Base-by-base conservation (phyloP, 257 asterid species). In the Plectranthus barbatus region DNA sequence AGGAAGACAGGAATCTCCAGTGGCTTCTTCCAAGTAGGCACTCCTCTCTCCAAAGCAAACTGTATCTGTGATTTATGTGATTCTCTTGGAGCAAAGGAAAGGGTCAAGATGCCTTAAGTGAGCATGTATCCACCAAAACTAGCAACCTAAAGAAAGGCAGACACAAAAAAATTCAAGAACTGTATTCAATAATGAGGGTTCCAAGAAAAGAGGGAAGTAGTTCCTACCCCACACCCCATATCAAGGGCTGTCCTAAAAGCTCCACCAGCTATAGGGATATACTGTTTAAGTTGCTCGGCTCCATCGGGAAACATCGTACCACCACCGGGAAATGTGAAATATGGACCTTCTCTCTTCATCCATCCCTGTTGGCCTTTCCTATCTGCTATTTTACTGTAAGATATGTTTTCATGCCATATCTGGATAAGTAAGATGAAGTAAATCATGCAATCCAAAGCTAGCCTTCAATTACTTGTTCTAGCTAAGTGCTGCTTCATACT, bases 281-380 rank as follows among this genome's bases (percentile, higher is more conserved):
- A 90, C 71, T 90, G 97, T 63, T 93, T 93, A 41, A 93, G 96
- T 59, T 84, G 95, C 20, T 74, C 76, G 18, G 96, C 99, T 68
- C 99, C 99, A 24, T 86, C 97, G 0, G 96, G 96, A 67, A 93
- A 93, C 99, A 93, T 87, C 34, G 95, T 86, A 52, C 99, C 95
- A 51, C 96, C 97, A 55, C 97, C 99, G 51, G 99, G 96, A 79
- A 93, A 93, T 71, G 87, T 77, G 71, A 93, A 87, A 79, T 85
- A 56, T 2, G 83, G 84, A 26, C 99, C 99, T 76, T 93, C 95
- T 66, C 72, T 80, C 78, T 86, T 93, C 97, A 93, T 93, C 99
- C 96, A 87, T 73, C 99, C 96, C 57, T 90, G 97, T 71, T 87
- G 96, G 41, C 96, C 99, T 77, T 93, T 93, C 75, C 97, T 83